phyloP scores from a whole-genome alignment of 441 rosid species.

The Cnidoscolus chayamansa region DNA sequence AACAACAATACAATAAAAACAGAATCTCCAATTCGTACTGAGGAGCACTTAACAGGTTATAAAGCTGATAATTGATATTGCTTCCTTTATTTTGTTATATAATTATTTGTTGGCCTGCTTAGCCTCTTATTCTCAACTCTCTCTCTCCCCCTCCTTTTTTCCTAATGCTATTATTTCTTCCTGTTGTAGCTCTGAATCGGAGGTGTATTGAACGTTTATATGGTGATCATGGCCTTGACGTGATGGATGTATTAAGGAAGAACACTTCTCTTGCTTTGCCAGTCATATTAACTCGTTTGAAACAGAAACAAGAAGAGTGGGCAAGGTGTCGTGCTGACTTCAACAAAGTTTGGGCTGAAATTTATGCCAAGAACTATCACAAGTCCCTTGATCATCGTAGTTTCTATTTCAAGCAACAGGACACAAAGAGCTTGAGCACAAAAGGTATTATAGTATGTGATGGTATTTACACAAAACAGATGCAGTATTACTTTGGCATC shows the following conservation, averaged over 20 bases:
- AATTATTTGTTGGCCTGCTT: slow-evolving; percentile 16
- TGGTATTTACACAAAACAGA: not conserved
- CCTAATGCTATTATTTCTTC: slow-evolving; percentile 16
- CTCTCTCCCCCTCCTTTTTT: not conserved
- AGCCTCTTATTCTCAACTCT: not conserved
- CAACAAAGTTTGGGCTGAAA: slow-evolving; percentile 98
- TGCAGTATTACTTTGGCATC: not conserved
- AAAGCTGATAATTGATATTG: slow-evolving; percentile 14
- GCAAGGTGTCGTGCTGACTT: slow-evolving; percentile 89
- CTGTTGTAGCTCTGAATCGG: slow-evolving; percentile 66
- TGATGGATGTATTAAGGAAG: slow-evolving; percentile 79
- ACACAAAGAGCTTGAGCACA: slow-evolving; percentile 82
- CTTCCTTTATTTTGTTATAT: not conserved
- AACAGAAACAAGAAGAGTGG: slow-evolving; percentile 99
- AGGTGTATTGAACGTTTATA: slow-evolving; percentile 96
- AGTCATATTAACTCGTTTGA: slow-evolving; percentile 85
- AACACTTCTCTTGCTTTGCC: slow-evolving; percentile 88
- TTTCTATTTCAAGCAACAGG: slow-evolving; percentile 98
- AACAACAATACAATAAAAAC: slow-evolving; percentile 58
- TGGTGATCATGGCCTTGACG: slow-evolving; percentile 99
- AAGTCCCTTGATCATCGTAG: slow-evolving; percentile 98
- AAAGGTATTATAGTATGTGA: slow-evolving; percentile 57
- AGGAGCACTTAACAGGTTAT: slow-evolving; percentile 86
- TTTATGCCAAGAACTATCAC: slow-evolving; percentile 91
- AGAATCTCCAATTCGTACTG: slow-evolving; percentile 56